phyloP scores from a whole-genome alignment of 2,329 filamentous ascomycete genomes.

The Alternaria burnsii region DNA sequence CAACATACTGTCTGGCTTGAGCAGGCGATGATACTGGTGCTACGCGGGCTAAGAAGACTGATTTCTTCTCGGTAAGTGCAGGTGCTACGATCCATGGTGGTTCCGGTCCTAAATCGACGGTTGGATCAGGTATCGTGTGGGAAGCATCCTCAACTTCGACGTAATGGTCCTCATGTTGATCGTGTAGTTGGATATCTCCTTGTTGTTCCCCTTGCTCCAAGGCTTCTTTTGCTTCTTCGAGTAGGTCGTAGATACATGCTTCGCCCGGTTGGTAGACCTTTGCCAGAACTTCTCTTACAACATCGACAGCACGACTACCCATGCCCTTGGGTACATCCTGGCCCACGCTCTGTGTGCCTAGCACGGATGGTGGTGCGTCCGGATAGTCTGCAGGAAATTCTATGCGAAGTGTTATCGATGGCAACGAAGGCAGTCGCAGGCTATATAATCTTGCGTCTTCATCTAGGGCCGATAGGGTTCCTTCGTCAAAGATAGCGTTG shows the following conservation, averaged over 20 bases:
- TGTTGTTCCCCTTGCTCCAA: slow-evolving; percentile 59
- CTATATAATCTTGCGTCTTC: slow-evolving; percentile 44
- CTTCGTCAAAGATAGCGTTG: slow-evolving; percentile 81
- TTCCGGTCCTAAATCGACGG: slow-evolving; percentile 49
- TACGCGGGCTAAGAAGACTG: slow-evolving; percentile 83
- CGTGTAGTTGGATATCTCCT: slow-evolving; percentile 37
- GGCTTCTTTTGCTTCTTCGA: slow-evolving; percentile 68
- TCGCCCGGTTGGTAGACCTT: slow-evolving; percentile 75
- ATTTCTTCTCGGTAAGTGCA: slow-evolving; percentile 80
- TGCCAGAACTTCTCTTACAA: slow-evolving; percentile 72
- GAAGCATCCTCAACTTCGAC: slow-evolving; percentile 9
- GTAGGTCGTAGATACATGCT: slow-evolving; percentile 90
- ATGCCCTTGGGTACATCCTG: slow-evolving; percentile 72
- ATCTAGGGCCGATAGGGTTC: slow-evolving; percentile 60
- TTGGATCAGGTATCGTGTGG: slow-evolving; percentile 12
- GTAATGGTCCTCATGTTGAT: slow-evolving; percentile 22
- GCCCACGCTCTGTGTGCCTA: slow-evolving; percentile 82
- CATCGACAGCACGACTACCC: slow-evolving; percentile 73
- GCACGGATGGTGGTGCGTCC: slow-evolving; percentile 72
- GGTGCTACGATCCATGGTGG: slow-evolving; percentile 79
- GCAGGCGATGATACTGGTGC: slow-evolving; percentile 73
- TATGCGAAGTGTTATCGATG: slow-evolving; percentile 64
- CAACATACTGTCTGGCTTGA: slow-evolving; percentile 75
- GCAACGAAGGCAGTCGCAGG: slow-evolving; percentile 71
- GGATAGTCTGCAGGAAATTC: slow-evolving; percentile 81